Evolutionary conservation across 108 stramenopile species (phyloP).

Genomic region (Epithemia pelagica): DNA sequence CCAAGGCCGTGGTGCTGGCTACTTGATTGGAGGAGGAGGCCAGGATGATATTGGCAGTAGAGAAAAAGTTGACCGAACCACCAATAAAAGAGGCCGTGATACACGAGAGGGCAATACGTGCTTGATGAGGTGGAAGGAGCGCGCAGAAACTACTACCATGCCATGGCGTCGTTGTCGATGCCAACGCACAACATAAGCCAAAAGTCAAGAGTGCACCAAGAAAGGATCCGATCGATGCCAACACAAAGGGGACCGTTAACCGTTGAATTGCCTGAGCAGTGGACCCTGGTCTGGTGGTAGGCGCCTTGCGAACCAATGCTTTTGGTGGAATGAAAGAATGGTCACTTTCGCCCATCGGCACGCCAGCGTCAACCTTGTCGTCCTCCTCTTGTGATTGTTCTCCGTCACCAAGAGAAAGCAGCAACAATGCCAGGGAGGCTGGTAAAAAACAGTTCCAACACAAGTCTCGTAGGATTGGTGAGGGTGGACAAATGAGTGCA

Average conservation of each 20-base stretch:
- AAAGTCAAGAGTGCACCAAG: constrained; percentile 48
- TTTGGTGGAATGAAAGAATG: too few species aligned
- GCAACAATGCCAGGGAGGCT: constrained; percentile 47
- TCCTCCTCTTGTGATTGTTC: neutral
- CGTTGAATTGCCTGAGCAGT: constrained; percentile 14
- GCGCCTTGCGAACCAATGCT: neutral
- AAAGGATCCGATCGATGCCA: constrained; percentile 57
- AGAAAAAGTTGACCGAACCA: constrained; percentile 69
- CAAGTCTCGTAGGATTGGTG: constrained; percentile 46
- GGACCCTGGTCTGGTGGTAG: constrained; percentile 6
- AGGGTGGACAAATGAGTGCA: constrained; percentile 40
- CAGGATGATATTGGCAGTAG: constrained; percentile 40
- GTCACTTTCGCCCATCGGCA: too few species aligned
- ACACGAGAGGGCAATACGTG: constrained; percentile 48
- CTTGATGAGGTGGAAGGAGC: constrained; percentile 12
- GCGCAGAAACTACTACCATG: neutral
- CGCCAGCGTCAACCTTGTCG: too few species aligned
- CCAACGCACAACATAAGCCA: constrained; percentile 8
- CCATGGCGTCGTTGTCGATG: neutral
- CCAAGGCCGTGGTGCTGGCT: constrained; percentile 10
- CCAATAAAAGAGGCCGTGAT: constrained; percentile 68
- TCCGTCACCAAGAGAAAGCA: constrained; percentile 21
- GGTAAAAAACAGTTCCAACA: constrained; percentile 69
- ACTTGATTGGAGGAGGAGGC: constrained; percentile 11
- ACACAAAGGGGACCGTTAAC: constrained; percentile 43